Percentiles rank a stretch among this genome's conserved stretches.
Conservation (phyloP, 2,329 filamentous ascomycete species). For the Colletotrichum tofieldiae region DNA sequence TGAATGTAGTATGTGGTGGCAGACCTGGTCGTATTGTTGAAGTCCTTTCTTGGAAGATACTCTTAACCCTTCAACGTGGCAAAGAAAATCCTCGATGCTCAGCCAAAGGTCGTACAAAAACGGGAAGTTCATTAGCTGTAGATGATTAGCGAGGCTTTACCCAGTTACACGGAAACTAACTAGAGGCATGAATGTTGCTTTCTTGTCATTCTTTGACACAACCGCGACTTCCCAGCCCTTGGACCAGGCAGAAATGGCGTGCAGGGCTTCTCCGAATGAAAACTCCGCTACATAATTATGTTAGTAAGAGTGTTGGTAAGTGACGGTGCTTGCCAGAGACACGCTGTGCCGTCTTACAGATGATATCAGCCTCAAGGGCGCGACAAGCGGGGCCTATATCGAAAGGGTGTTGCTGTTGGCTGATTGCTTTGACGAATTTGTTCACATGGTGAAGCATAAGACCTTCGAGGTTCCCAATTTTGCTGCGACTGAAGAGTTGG, state of each 20-base stretch:
- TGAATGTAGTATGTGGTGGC: neutral
- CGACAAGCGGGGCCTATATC: conserved; percentile 17
- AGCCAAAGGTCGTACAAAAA: conserved; percentile 1
- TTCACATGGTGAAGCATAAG: conserved; percentile 47
- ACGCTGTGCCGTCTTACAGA: neutral
- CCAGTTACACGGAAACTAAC: conserved; percentile 33
- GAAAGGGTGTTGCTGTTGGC: neutral
- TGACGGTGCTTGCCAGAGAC: neutral
- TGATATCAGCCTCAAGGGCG: conserved; percentile 29
- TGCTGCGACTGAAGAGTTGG: conserved; percentile 49
- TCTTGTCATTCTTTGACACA: conserved; percentile 50
- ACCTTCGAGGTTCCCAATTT: conserved; percentile 46
- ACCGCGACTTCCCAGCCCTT: conserved; percentile 45
- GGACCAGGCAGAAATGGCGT: conserved; percentile 47
- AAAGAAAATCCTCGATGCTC: neutral
- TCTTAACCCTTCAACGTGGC: neutral
- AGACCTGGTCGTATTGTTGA: conserved; percentile 15
- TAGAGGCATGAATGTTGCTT: conserved; percentile 50
- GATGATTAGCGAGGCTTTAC: neutral
- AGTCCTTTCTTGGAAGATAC: conserved; percentile 9
- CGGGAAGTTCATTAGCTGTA: conserved; percentile 23
- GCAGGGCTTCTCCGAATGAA: conserved; percentile 47
- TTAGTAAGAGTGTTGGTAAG: neutral
- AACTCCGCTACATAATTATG: conserved; percentile 45
- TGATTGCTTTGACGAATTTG: conserved; percentile 35